phyloP scores from a whole-genome alignment of 2,329 filamentous ascomycete genomes.

The Huntiella bhutanensis region DNA sequence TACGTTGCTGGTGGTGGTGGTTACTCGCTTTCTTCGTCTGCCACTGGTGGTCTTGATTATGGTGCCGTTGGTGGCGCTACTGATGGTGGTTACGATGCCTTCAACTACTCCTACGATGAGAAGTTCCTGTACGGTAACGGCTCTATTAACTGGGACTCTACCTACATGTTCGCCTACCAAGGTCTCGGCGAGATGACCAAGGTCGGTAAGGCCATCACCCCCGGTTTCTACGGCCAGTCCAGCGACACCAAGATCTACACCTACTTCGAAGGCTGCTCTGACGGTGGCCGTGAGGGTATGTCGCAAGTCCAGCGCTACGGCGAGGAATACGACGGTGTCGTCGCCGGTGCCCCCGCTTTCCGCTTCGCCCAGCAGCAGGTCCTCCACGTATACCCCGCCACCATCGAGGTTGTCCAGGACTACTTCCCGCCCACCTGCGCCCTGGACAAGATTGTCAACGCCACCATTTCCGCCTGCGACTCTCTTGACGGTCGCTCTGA shows the following conservation, averaged over 20 bases:
- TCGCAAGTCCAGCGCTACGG: conserved; percentile 34
- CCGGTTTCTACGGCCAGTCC: conserved; percentile 27
- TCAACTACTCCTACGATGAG: conserved; percentile 7
- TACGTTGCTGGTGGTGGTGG: conserved; percentile 13
- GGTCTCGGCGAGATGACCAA: conserved; percentile 28
- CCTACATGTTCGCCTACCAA: conserved; percentile 19
- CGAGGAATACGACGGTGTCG: conserved; percentile 36
- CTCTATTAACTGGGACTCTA: conserved; percentile 13
- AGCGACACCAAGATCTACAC: conserved; percentile 19
- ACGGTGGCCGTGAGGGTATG: conserved; percentile 39
- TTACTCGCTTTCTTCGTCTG: conserved; percentile 7
- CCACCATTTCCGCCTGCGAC: conserved; percentile 29
- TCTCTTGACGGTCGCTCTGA: conserved; percentile 27
- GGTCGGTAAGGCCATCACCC: conserved; percentile 27
- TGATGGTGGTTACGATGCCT: conserved; percentile 14
- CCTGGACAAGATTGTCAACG: conserved; percentile 19
- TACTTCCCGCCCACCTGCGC: conserved; percentile 23
- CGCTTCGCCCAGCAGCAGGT: conserved; percentile 4
- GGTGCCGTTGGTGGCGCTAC: conserved; percentile 15
- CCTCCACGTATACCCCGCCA: conserved; percentile 18
- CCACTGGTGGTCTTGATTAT: not conserved
- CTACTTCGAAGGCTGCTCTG: conserved; percentile 42
- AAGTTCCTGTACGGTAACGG: conserved; percentile 6
- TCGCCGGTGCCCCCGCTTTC: conserved; percentile 25
- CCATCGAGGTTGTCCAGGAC: conserved; percentile 15